Percentiles rank a stretch among this genome's conserved stretches.
These are phyloP conservation scores for Claviceps purpurea DNA, from an alignment of 2,329 filamentous ascomycete genomes.

Conservation along the genomic window DNA sequence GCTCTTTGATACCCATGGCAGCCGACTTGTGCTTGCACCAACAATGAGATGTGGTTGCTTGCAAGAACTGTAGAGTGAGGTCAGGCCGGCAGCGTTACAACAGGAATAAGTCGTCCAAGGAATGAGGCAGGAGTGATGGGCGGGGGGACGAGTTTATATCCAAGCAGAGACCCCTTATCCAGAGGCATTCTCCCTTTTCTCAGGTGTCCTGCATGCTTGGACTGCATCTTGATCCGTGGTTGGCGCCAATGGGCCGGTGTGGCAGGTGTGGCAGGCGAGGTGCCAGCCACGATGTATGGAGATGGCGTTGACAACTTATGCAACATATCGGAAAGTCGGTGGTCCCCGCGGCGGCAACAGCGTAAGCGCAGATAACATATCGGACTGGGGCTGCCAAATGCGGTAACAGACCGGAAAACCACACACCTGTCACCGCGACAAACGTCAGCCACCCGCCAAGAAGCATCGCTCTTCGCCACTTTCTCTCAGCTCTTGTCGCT, in stretches of 20 bases:
- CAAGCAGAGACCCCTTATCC: neutral
- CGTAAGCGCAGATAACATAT: neutral
- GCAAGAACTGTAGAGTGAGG: neutral
- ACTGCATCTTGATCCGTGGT: neutral
- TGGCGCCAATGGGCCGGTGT: neutral
- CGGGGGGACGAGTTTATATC: slow-evolving; percentile 5
- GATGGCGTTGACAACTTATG: too few species aligned
- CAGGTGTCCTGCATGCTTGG: neutral
- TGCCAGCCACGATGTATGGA: too few species aligned
- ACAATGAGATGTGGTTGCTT: neutral
- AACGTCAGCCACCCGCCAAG: too few species aligned
- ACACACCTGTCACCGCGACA: too few species aligned
- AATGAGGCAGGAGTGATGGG: neutral
- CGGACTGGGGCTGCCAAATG: neutral
- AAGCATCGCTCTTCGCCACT: too few species aligned
- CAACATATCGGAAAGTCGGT: neutral
- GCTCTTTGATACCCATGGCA: slow-evolving; percentile 13
- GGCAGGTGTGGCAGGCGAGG: neutral
- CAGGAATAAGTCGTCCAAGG: neutral
- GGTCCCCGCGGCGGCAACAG: neutral
- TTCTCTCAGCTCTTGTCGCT: too few species aligned
- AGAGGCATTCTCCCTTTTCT: neutral
- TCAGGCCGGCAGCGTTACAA: neutral
- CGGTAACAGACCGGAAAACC: too few species aligned
- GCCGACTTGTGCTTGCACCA: neutral